Base-by-base conservation (phyloP, 352 stramenopile genomes). In the Globisporangium radiosum region DNA sequence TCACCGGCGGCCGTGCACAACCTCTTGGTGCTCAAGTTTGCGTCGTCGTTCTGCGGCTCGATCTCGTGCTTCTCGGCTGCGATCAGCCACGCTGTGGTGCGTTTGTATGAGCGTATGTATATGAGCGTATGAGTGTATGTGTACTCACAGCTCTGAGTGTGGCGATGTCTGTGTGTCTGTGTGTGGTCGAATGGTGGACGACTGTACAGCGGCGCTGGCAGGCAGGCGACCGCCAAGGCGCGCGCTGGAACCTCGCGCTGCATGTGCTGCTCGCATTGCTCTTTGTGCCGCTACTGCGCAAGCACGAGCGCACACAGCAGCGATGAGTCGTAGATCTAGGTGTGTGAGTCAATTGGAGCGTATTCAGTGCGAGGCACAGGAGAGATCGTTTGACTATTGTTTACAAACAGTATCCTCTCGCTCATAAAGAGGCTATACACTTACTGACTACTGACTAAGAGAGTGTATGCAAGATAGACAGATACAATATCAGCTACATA, bases 1-100 rank as follows among this genome's bases (percentile, higher is more conserved):
- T 77, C 76, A 9, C 60, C 75, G 1, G 63, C 55, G 6, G 60
- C 58, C 5, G 50, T 87, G 47, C 74, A 84, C 47, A 88, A 88
- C 37, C 54, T 90, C 15, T 65, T 88, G 5, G 69, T 80, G 17
- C 65, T 83, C 59, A 90, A 90, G 65, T 90, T 90, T 63, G 80
- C 87, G n/a, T 87, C 74, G 15, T 90, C 80, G 4, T 90, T 90
- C 38, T 90, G 80, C 58, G 80, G 80, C 15, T 90, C 80, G 5
- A 47, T 90, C 19, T 90, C 80, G 40, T 75, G 71, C 49, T 88
- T 90, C 58, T 87, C 76, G 13, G 76, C 68, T 1, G 52, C 72
- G 19, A 72, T 90, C 36, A 87, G 69, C 19, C 70, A 80, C 47
- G 68, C 73, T 25, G 81, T 75, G 65, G 78, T 89, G 62, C 25